Evolutionary conservation across 108 stramenopile species (phyloP).

Genomic region (Cylindrotheca closterium): DNA sequence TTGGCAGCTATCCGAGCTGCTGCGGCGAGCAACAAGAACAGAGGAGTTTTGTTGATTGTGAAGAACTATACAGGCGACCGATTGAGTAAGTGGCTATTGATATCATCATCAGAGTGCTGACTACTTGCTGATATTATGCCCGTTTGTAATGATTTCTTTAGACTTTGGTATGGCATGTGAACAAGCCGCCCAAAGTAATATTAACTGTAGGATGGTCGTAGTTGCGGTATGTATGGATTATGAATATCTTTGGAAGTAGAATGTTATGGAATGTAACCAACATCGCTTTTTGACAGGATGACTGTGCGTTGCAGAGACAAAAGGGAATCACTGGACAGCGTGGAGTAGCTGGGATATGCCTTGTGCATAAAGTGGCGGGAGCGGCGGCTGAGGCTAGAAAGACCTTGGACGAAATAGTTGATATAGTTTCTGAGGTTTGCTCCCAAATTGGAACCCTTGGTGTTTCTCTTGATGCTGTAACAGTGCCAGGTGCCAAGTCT

Average conservation of each 20-base stretch:
- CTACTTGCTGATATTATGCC: no score
- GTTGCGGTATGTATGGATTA: no score
- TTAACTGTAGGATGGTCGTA: constrained; percentile 78
- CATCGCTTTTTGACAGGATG: constrained; percentile 77
- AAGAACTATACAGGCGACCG: constrained; percentile 99
- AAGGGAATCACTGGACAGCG: constrained; percentile 96
- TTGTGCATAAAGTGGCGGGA: constrained; percentile 96
- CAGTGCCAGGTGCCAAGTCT: constrained; percentile 82
- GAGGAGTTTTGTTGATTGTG: constrained; percentile 89
- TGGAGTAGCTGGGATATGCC: constrained; percentile 95
- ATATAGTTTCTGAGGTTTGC: constrained; percentile 57
- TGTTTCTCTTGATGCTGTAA: constrained; percentile 88
- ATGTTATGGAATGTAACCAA: neutral
- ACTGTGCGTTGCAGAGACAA: constrained; percentile 83
- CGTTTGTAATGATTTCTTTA: no score
- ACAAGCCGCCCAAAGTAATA: constrained; percentile 72
- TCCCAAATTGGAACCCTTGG: constrained; percentile 84
- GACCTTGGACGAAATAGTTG: constrained; percentile 67
- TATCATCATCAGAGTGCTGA: no score
- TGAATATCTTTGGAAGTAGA: neutral
- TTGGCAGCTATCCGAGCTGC: constrained; percentile 90
- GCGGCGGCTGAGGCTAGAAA: constrained; percentile 81
- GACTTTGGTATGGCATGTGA: constrained; percentile 98
- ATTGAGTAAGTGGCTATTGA: constrained; percentile 39
- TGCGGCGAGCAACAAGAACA: constrained; percentile 34